Evolutionary conservation across 495 filamentous ascomycete species (phyloP), one percentile per base, ranked within the genome.

Genomic region (Haplographium delicatum): DNA sequence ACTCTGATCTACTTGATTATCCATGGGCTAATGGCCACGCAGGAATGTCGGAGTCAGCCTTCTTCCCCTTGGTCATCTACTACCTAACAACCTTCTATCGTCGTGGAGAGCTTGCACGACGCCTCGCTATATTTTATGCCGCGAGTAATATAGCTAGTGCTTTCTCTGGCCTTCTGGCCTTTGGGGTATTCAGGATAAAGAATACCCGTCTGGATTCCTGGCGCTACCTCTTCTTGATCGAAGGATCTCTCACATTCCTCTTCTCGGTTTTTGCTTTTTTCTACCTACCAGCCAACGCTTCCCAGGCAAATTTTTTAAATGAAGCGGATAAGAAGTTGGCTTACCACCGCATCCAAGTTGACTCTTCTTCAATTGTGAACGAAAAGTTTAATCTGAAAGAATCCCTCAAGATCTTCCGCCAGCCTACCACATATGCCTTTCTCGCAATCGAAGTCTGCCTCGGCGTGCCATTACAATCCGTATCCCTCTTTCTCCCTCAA

Each of bases 81-180:
- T 77, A 76, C 37, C 71, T 68, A 35, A 73, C 68, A 1, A 69
- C 65, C 3, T 90, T 91, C 64, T 91, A 90, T 57, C 80, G 85
- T 20, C 81, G 86, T 31, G 81, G 82, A n/a, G 86, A 90, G 60
- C 71, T 91, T 7, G 86, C 85, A 5, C 71, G 85, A 16, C 82
- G 87, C 3, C 75, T 91, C 0, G 85, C 85, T 24, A 72, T 90
- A 57, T 91, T 90, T 71, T 90, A 89, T 61, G 86, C 85, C 0
- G 85, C 83, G 0, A 81, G 78, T 25, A 85, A 80, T 50, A 85
- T 91, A 44, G 86, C 85, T 27, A 82, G 79, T 42, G 87, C 85
- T 16, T 90, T 89, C 60, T 78, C 78, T 2, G 86, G 87, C 5
- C 71, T 90, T 1, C 72, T 91, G 13, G 80, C 87, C 0, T 90